Evolutionary conservation across 208 protist genomes (phyloP).

Genomic region (Porcisia deanei): DNA sequence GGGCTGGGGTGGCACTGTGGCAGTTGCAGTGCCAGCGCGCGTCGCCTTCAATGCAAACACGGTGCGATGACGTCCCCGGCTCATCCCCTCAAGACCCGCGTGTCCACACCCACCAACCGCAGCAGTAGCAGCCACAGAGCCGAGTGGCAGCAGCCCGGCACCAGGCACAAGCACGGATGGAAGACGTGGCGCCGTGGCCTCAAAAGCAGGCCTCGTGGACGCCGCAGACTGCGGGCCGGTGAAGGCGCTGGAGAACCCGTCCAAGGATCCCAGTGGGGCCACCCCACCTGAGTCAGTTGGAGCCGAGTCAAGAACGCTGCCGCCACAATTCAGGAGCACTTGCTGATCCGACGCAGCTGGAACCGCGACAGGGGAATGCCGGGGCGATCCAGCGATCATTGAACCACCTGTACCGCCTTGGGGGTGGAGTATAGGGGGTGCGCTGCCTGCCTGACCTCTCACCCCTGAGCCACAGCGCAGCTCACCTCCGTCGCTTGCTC

Average conservation of each 20-base stretch:
- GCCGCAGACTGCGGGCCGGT: not conserved
- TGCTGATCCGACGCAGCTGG: not conserved
- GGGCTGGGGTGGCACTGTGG: not conserved
- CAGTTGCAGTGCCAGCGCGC: not conserved
- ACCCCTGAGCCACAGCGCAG: not conserved
- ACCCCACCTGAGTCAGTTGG: not conserved
- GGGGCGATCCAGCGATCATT: not conserved
- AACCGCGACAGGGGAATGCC: not conserved
- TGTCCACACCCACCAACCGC: not conserved
- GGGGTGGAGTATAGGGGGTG: not conserved
- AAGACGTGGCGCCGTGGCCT: slow-evolving; percentile 2
- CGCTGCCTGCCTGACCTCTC: not conserved
- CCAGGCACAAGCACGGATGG: not conserved
- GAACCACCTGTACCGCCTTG: not conserved
- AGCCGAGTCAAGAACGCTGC: not conserved
- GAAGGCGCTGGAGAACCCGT: not conserved
- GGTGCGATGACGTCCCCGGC: slow-evolving; percentile 20
- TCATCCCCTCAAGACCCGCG: not conserved
- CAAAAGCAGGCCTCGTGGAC: slow-evolving; percentile 1
- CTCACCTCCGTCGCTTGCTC: not conserved
- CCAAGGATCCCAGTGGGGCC: not conserved
- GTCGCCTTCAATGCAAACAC: slow-evolving; percentile 27
- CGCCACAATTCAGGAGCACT: not conserved
- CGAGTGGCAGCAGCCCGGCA: slow-evolving; percentile 1
- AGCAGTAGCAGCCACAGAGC: not conserved